Conservation (phyloP, 2,329 filamentous ascomycete species). For the Xylariomycetidae sp. region DNA sequence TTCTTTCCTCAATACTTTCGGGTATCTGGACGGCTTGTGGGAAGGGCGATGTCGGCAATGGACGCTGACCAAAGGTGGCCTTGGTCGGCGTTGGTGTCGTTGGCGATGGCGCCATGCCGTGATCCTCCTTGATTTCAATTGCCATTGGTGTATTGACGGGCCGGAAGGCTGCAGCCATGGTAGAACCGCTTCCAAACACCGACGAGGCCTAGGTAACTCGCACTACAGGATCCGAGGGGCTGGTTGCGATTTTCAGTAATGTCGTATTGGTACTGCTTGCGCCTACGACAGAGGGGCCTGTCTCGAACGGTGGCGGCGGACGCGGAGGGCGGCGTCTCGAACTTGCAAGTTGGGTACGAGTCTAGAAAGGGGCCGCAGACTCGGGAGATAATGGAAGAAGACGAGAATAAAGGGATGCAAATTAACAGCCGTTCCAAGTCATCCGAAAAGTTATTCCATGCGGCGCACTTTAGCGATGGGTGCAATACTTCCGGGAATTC, state of each 20-base stretch:
- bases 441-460: conserved; percentile 18
- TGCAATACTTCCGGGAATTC: too few species aligned
- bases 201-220: too few species aligned
- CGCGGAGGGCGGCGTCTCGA: conserved; percentile 10
- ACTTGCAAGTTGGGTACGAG: conserved; percentile 10
- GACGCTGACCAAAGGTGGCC: conserved; percentile 51
- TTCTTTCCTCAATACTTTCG: conserved; percentile 39
- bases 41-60: conserved; percentile 49
- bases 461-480: conserved; percentile 9
- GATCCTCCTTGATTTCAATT: conserved; percentile 24
- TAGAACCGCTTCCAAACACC: neutral
- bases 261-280: too few species aligned
- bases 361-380: conserved; percentile 7
- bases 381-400: conserved; percentile 5
- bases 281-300: conserved; percentile 1
- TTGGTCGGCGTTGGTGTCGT: conserved; percentile 58
- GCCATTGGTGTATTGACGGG: conserved; percentile 40
- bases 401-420: conserved; percentile 9
- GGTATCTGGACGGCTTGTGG: conserved; percentile 45
- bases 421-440: conserved; percentile 18
- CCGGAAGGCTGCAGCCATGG: conserved; percentile 47
- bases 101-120: conserved; percentile 21
- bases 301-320: conserved; percentile 9
- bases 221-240: conserved; percentile 1
- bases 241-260: too few species aligned